Conservation (phyloP, 108 stramenopile genomes). For the Pseudonitzschia pungens region DNA sequence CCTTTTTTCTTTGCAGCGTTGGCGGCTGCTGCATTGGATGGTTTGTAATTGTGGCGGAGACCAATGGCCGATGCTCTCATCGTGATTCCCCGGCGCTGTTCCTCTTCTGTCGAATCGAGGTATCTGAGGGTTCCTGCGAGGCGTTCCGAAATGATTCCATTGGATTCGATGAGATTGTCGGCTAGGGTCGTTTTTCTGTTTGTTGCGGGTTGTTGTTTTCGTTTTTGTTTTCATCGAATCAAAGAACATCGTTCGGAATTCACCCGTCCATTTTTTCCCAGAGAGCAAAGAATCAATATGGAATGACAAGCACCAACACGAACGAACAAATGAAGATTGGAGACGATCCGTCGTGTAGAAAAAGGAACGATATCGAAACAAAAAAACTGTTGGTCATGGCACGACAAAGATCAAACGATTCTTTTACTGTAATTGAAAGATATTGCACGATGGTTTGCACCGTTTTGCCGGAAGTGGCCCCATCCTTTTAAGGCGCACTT, state of each 20-base stretch:
- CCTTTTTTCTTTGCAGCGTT: conserved; percentile 5
- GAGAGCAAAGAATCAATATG: too few relatives aligned
- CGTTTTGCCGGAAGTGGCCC: not conserved
- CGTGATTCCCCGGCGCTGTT: conserved; percentile 98
- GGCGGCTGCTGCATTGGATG: conserved; percentile 13
- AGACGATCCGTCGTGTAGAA: too few relatives aligned
- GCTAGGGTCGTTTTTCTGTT: conserved; percentile 95
- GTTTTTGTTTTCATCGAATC: not conserved
- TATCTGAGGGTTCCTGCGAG: conserved; percentile 84
- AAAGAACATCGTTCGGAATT: too few relatives aligned
- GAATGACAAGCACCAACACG: too few relatives aligned
- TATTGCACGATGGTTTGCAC: too few relatives aligned
- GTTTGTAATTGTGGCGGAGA: conserved; percentile 57
- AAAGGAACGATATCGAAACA: too few relatives aligned
- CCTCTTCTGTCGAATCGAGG: conserved; percentile 84
- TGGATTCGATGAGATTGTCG: conserved; percentile 89
- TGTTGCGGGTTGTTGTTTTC: not conserved
- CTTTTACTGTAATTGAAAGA: too few relatives aligned
- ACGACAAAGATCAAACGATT: too few relatives aligned
- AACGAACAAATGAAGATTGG: too few relatives aligned
- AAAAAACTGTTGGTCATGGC: too few relatives aligned
- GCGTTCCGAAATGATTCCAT: conserved; percentile 85
- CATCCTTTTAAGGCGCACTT: too few relatives aligned
- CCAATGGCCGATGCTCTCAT: conserved; percentile 94
- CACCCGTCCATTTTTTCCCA: too few relatives aligned